phyloP scores from a whole-genome alignment of 805 yeast species.

The Candida mattraensis region DNA sequence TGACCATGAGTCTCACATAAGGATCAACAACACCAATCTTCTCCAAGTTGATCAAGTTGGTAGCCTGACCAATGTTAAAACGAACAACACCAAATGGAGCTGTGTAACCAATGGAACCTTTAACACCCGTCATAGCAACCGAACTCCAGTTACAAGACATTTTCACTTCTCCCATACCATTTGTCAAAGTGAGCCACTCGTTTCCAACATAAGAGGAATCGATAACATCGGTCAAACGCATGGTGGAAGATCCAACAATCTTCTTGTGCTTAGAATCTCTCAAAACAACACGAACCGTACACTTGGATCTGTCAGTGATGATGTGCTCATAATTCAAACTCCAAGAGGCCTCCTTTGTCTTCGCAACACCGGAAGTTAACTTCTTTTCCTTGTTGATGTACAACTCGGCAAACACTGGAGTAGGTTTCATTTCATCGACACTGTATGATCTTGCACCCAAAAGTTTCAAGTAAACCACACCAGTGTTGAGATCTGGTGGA shows the following conservation, averaged over 20 bases:
- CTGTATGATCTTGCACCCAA: conserved; percentile 59
- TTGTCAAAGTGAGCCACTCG: conserved; percentile 71
- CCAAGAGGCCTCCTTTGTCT: conserved; percentile 68
- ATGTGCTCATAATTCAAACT: conserved; percentile 57
- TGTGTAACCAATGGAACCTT: conserved; percentile 79
- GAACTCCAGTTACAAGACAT: conserved; percentile 83
- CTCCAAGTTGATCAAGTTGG: conserved; percentile 78
- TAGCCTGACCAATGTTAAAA: conserved; percentile 67
- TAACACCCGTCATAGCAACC: conserved; percentile 64
- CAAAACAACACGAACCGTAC: conserved; percentile 66
- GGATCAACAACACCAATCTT: conserved; percentile 92
- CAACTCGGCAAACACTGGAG: conserved; percentile 69
- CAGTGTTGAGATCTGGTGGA: conserved; percentile 92
- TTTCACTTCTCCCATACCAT: conserved; percentile 71
- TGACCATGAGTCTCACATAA: conserved; percentile 74
- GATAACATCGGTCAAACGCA: conserved; percentile 62
- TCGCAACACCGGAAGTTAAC: conserved; percentile 54
- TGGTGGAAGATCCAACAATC: conserved; percentile 56
- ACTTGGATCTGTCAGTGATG: conserved; percentile 65
- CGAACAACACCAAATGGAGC: conserved; percentile 93
- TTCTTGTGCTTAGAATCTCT: conserved; percentile 60
- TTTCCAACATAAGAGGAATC: conserved; percentile 78
- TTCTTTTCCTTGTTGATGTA: conserved; percentile 61
- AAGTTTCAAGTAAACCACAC: conserved; percentile 74
- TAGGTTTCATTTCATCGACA: conserved; percentile 42